Percentiles rank a stretch among this genome's conserved stretches.
Conservation (phyloP, 768 basidiomycete genomes). For the Hypholoma fasciculare region DNA sequence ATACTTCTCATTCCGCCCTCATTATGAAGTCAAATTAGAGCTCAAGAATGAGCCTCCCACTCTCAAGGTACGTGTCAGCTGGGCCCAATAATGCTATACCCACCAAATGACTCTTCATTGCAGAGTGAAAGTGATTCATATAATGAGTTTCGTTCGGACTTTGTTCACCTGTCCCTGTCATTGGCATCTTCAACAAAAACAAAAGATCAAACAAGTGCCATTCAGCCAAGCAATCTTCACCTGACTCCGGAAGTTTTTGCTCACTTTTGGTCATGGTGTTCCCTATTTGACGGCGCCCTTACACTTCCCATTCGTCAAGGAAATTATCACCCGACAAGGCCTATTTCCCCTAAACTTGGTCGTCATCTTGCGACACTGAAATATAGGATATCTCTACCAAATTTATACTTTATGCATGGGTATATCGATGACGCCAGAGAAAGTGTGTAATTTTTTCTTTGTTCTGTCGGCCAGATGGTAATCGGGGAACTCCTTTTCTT, state of each 20-base stretch:
- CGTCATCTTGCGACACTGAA: slow-evolving; percentile 90
- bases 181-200: slow-evolving; percentile 62
- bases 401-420: slow-evolving; percentile 81
- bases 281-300: slow-evolving; percentile 74
- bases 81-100: slow-evolving; percentile 7
- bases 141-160: slow-evolving; percentile 88
- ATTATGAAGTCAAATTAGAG: slow-evolving; percentile 71
- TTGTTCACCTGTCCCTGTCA: slow-evolving; percentile 90
- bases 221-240: slow-evolving; percentile 70
- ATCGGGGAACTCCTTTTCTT: neutral
- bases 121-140: slow-evolving; percentile 70
- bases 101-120: neutral
- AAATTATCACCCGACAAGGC: slow-evolving; percentile 69
- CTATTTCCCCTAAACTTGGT: slow-evolving; percentile 83
- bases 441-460: slow-evolving; percentile 31
- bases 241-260: slow-evolving; percentile 82
- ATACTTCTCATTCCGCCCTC: slow-evolving; percentile 76
- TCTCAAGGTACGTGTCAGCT: slow-evolving; percentile 40
- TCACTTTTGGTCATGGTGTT: slow-evolving; percentile 94
- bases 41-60: slow-evolving; percentile 42
- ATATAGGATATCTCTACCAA: slow-evolving; percentile 78
- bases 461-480: neutral
- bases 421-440: slow-evolving; percentile 82
- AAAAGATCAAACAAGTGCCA: slow-evolving; percentile 22
- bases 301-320: slow-evolving; percentile 89